Base-by-base conservation (phyloP, 164 flowering plant genomes). In the Sedum album region DNA sequence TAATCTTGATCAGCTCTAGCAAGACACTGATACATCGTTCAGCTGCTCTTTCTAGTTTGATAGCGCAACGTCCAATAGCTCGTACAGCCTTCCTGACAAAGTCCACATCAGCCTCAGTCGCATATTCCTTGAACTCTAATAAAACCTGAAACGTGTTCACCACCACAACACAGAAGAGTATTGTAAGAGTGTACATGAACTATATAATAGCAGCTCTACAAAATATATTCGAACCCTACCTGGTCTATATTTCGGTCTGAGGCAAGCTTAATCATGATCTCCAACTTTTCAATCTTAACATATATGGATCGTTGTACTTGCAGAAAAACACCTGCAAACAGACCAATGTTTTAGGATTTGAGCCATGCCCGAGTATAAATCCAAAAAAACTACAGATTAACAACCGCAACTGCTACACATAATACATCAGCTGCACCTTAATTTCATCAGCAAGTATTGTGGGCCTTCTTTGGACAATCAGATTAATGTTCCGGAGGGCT, bases 251-350 rank as follows among this genome's bases (percentile, higher is more conserved):
- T 95, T 67, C 99, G 78, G 77, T 95, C 99, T 21, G 99, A 95
- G 70, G 99, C 97, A 77, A 95, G 97, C 76, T 95, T 95, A 76
- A 95, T 95, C 97, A 93, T 93, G 74, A 89, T 93, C 79, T 93
- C 98, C 51, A 93, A 73, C 79, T 93, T 90, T 74, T 91, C 97
- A 92, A 91, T 88, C 83, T 91, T 91, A 74, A 89, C 98, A 84
- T 93, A 93, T 65, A 93, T 93, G 98, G 98, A 77, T 95, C 99
- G 74, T 95, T 95, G 82, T 95, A 95, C 79, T 95, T 95, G 94
- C 99, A 95, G 76, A 95, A 95, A 69, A 95, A 95, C 20, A 95
- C 99, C 99, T 95, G 74, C 46, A 68, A 77, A 73, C 21, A 75
- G n/a, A n/a, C n/a, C 38, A 35, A 35, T 35, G 38, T 35, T 7